Evolutionary conservation across 345 rosid species (phyloP), one percentile per base, ranked within the genome.

Genomic region (Garcia nutans): DNA sequence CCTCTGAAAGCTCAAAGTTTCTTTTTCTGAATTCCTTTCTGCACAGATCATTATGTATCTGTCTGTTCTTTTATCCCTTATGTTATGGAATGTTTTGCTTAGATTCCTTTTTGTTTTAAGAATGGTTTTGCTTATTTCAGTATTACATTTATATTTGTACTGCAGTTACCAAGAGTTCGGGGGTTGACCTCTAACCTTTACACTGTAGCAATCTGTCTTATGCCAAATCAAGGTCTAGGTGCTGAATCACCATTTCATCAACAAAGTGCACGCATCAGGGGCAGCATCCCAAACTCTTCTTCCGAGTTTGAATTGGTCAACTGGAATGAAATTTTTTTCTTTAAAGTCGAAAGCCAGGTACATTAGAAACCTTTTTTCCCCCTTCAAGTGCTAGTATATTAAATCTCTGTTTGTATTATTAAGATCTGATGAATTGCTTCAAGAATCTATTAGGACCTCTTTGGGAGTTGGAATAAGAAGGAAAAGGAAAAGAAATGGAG

Each of bases 291-390:
- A 78, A 84, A 76, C 65, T 65, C 82, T 7, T 82, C 93, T 68
- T 82, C 91, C 45, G 86, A 87, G 81, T 81, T 76, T 54, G 91
- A 87, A 77, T 67, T 82, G 66, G 90, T 92, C 72, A 72, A 80
- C 79, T 96, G 99, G 99, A 86, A 76, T 85, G 99, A 96, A 84
- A 82, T 90, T 61, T 92, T 93, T 87, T 93, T 93, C 89, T 93
- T 96, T 80, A 93, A 88, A 87, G 88, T 92, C 49, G 92, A 93
- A 71, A 84, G 90, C 47, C 81, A 74, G 87, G 99, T 96, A 91
- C 67, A 84, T 61, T 22, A 10, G 47, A 70, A 33, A 49, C 23
- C 12, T 17, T 16, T 22, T 6, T 0, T 45, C 45, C 23, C 49
- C 37, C 13, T 16, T 47, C 47, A 26, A 45, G 37, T 54, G 24